Conservation (phyloP, 176 grass and related monocot species). For the Puya raimondii region DNA sequence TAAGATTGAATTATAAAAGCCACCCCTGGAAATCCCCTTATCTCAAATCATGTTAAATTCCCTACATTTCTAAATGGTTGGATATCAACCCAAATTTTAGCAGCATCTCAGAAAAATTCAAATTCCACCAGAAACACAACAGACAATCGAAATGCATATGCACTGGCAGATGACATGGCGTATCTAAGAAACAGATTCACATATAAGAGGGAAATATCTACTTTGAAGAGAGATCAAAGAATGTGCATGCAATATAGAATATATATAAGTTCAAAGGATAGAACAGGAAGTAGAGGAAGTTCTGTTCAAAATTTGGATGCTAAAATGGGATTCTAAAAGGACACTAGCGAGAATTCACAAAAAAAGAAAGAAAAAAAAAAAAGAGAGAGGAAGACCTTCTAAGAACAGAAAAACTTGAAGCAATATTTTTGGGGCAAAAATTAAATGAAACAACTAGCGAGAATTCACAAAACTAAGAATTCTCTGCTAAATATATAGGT, state of each 20-base stretch:
- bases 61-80: too few species aligned
- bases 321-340: background rate
- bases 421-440: background rate
- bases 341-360: background rate
- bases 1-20: background rate
- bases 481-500: background rate
- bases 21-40: too few species aligned
- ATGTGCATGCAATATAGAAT: background rate
- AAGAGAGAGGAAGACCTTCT: background rate
- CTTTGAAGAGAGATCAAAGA: background rate
- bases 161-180: too few species aligned
- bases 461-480: background rate
- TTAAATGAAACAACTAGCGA: too few species aligned
- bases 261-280: background rate
- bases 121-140: too few species aligned
- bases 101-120: too few species aligned
- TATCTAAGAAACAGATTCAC: too few species aligned
- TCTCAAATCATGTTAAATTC: too few species aligned
- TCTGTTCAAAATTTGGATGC: background rate
- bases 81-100: too few species aligned
- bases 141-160: too few species aligned
- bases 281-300: background rate
- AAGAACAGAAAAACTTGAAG: background rate
- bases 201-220: too few species aligned
- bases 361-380: background rate